Base-by-base conservation (phyloP, 2,329 filamentous ascomycete species). In the Allantophomopsis cytisporea region DNA sequence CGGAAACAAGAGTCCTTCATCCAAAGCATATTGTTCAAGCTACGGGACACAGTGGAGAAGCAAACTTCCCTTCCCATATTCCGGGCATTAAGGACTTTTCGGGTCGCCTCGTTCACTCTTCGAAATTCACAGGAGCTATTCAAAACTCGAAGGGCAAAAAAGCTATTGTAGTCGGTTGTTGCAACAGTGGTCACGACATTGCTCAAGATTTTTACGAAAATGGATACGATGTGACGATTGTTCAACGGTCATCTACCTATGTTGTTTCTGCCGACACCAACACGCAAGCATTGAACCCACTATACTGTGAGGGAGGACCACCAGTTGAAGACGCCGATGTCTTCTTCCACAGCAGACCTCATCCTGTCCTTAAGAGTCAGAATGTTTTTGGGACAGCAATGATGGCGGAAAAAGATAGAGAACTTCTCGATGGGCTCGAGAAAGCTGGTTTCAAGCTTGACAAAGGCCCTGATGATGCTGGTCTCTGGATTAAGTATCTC, bases 141-240 rank as follows among this genome's bases (percentile, higher is more conserved):
- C 63, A 0, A 52, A 63, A 2, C 57, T 62, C 12, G 55, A 62
- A 14, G 5, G 68, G 68, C 1, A 78, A 76, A 52, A 77, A 71
- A 43, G 78, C 73, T 0, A 59, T 83, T 2, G 70, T 85, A 0
- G 64, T 84, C 0, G 80, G 80, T 2, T 76, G 72, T 2, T 80
- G 78, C 54, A 83, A 82, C 55, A 80, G 75, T 0, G 75, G 65
- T 5, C 76, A 81, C 48, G 80, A 83, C 47, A 83, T 83, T 41
- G 71, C 76, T 1, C 76, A 83, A 40, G 74, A 83, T 45, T 81
- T 68, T 48, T 66, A 71, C 23, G 76, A 82, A 47, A 73, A 75
- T 40, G 80, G 80, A 0, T 76, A 76, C 43, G 61, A 71, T 1
- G 71, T 83, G 1, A 84, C 80, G 0, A 76, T 85, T 53, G 66